These are phyloP conservation scores for Protomyces inouyei DNA, from an alignment of 1,139 yeast genomes.

Conservation along the genomic window DNA sequence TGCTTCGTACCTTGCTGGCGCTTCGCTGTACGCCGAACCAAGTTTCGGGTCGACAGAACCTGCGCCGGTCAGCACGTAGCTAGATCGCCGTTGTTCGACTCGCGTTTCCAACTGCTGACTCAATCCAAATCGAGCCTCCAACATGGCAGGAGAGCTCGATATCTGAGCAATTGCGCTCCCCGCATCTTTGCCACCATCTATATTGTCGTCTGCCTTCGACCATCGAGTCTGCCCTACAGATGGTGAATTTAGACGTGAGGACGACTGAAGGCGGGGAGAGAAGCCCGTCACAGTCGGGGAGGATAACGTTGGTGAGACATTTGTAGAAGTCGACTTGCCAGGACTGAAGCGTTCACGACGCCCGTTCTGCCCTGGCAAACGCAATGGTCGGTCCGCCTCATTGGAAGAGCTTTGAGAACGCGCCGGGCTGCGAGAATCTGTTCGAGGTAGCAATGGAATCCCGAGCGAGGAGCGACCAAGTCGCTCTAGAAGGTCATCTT, in stretches of 20 bases:
- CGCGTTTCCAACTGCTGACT: background rate
- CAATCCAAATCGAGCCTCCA: background rate
- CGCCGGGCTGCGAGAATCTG: background rate
- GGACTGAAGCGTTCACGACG: background rate
- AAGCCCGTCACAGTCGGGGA: background rate
- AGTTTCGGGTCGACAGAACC: no score
- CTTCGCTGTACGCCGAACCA: no score
- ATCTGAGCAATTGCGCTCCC: background rate
- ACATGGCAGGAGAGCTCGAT: background rate
- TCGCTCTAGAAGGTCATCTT: background rate
- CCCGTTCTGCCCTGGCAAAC: background rate
- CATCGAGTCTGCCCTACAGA: background rate
- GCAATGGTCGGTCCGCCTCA: background rate
- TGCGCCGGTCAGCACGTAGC: background rate
- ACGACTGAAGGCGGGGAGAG: background rate
- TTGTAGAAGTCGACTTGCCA: background rate
- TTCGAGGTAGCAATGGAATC: background rate
- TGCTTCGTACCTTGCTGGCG: no score
- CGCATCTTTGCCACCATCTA: background rate
- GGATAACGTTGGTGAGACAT: background rate
- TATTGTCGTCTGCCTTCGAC: background rate
- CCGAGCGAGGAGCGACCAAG: background rate
- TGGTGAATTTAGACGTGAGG: background rate
- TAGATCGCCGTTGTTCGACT: background rate
- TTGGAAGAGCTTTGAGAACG: background rate